Conservation (phyloP, 352 stramenopile species). For the Albugo laibachii region DNA sequence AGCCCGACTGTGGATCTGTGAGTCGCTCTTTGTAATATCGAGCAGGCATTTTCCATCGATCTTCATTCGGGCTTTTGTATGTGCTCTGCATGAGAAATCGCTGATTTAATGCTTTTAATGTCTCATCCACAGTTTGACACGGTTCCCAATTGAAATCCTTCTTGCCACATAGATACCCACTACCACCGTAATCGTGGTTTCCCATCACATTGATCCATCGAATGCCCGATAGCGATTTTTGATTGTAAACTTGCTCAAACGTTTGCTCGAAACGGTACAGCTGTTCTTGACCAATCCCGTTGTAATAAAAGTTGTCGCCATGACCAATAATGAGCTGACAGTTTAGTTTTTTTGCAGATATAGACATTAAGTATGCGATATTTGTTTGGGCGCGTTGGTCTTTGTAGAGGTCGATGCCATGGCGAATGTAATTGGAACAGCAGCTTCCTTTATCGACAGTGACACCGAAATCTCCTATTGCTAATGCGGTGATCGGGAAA, state of each 20-base stretch:
- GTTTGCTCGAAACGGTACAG: constrained; percentile 28
- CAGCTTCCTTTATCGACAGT: constrained; percentile 1
- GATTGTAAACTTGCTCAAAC: constrained; percentile 35
- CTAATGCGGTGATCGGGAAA: constrained; percentile 1
- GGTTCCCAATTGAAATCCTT: constrained; percentile 6
- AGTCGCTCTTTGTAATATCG: constrained; percentile 34
- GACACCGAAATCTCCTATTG: constrained; percentile 5
- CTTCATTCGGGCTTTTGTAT: constrained; percentile 29
- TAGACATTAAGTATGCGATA: constrained; percentile 10
- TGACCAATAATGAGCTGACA: constrained; percentile 7
- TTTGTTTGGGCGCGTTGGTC: constrained; percentile 4
- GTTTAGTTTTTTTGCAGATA: constrained; percentile 1
- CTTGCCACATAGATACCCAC: constrained; percentile 24
- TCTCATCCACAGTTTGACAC: constrained; percentile 10
- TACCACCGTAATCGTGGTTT: constrained; percentile 53
- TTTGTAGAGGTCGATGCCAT: constrained; percentile 1
- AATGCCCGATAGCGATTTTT: constrained; percentile 20
- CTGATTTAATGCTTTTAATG: constrained; percentile 11
- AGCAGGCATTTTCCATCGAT: constrained; percentile 31
- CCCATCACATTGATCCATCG: constrained; percentile 44
- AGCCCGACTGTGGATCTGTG: constrained; percentile 14
- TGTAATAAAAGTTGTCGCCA: constrained; percentile 51
- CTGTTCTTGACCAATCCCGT: constrained; percentile 23
- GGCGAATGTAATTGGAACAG: background rate
- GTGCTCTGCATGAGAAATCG: constrained; percentile 24